Conservation (phyloP, 192 early-diverging fungal genomes). For the Mortierella hygrophila region DNA sequence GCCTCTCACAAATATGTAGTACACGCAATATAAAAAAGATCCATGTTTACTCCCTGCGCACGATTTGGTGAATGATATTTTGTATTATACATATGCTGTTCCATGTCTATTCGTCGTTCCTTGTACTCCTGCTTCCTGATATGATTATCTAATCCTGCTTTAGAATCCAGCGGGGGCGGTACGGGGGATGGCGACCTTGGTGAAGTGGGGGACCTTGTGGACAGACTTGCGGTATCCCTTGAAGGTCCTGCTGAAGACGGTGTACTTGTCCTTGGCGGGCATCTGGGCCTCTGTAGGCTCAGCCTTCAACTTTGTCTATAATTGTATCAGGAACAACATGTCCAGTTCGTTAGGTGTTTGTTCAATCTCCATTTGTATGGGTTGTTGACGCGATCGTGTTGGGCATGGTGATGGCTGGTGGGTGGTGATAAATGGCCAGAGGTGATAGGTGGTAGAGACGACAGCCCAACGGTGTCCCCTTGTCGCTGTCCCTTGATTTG, state of each 20-base stretch:
- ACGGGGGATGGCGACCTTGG: slow-evolving; percentile 78
- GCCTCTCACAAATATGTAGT: background rate
- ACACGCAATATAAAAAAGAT: background rate
- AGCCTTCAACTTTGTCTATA: slow-evolving; percentile 62
- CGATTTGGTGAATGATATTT: background rate
- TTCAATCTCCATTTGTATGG: too few relatives aligned
- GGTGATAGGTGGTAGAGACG: too few relatives aligned
- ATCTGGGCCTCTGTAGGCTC: slow-evolving; percentile 80
- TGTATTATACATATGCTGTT: slow-evolving; percentile 1
- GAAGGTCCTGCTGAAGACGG: slow-evolving; percentile 80
- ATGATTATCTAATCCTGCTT: background rate
- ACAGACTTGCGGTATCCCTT: slow-evolving; percentile 81
- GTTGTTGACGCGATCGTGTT: too few relatives aligned
- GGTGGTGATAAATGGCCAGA: too few relatives aligned
- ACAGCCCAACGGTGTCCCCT: too few relatives aligned
- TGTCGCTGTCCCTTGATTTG: too few relatives aligned
- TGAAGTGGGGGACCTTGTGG: slow-evolving; percentile 90
- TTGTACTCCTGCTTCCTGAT: background rate
- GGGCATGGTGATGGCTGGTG: too few relatives aligned
- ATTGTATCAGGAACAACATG: background rate
- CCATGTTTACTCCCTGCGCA: background rate
- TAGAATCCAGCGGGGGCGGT: slow-evolving; percentile 81
- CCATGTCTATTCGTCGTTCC: background rate
- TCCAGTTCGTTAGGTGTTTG: too few relatives aligned
- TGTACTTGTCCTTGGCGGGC: slow-evolving; percentile 86